Base-by-base conservation (phyloP, 768 basidiomycete species). In the Grammothele lineata region DNA sequence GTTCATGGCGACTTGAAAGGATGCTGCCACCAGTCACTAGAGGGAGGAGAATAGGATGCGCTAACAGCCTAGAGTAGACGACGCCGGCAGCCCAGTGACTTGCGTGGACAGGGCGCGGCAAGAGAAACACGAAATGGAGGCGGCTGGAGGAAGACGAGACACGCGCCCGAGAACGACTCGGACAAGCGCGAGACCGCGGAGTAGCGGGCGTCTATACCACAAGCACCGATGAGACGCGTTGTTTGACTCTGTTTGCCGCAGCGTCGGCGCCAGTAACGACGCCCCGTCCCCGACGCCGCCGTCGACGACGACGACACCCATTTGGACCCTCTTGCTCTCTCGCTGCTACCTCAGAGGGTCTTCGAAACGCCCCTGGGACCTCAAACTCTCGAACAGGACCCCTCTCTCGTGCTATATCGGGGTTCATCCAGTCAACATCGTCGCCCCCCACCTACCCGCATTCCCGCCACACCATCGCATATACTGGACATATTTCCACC, bases 221-320 rank as follows among this genome's bases (percentile, higher is more conserved):
- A 38, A 15, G 38, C 36, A 26, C 33, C 17, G 44, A 40, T 24
- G 25, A 34, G 34, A 50, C 53, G 53, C 53, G 53, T 54, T 50
- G 46, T 50, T 54, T 54, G 53, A 30, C 14, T 8, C 10, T 54
- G 42, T 50, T 54, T 47, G 44, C 5, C 11, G 4, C 27, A 30
- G 33, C 45, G 51, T 54, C 48, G 45, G 53, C 51, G 50, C 40
- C 45, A 45, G 49, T 39, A 17, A 36, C 24, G 30, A 27, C 19
- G 40, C 37, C 21, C 32, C 51, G 51, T 41, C 51, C 42, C 42
- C 51, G 51, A 34, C 53, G 49, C 42, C 53, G 53, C 43, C 48
- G 53, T 37, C 45, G 30, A 54, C 53, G 42, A 50, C 48, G 53
- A 47, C 53, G 14, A 41, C 37, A 23, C 37, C 14, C 25, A 27